Conservation (phyloP, 371 early-diverging fungal genomes). For the Chytridiales sp. region DNA sequence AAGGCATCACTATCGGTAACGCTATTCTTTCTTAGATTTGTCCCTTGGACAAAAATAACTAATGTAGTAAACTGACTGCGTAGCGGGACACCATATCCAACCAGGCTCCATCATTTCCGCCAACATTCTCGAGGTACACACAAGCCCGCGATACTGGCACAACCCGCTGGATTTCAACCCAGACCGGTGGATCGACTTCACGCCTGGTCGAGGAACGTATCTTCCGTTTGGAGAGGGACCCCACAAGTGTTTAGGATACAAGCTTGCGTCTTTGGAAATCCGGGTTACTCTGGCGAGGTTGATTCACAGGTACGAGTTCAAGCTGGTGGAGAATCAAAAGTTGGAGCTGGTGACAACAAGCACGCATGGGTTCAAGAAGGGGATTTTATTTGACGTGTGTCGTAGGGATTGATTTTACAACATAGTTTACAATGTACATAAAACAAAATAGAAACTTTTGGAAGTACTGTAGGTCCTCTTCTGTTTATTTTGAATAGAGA, state of each 20-base stretch:
- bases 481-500: too few relatives aligned
- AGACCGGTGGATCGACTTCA: conserved; percentile 32
- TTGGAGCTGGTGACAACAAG: too few relatives aligned
- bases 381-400: too few relatives aligned
- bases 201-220: conserved; percentile 21
- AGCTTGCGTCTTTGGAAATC: conserved; percentile 41
- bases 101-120: background rate
- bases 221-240: conserved; percentile 46
- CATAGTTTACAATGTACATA: too few relatives aligned
- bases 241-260: conserved; percentile 40
- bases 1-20: conserved; percentile 19
- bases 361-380: too few relatives aligned
- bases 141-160: conserved; percentile 28
- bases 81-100: background rate
- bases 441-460: too few relatives aligned
- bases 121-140: conserved; percentile 40
- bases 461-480: too few relatives aligned
- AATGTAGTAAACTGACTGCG: background rate
- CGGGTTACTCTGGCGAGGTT: conserved; percentile 21
- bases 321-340: too few relatives aligned
- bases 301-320: too few relatives aligned
- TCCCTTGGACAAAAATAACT: background rate
- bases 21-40: background rate
- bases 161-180: conserved; percentile 41
- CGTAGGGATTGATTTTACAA: too few relatives aligned